These are phyloP conservation scores for Diplodia corticola DNA, from an alignment of 2,329 filamentous ascomycete genomes.

Conservation along the genomic window DNA sequence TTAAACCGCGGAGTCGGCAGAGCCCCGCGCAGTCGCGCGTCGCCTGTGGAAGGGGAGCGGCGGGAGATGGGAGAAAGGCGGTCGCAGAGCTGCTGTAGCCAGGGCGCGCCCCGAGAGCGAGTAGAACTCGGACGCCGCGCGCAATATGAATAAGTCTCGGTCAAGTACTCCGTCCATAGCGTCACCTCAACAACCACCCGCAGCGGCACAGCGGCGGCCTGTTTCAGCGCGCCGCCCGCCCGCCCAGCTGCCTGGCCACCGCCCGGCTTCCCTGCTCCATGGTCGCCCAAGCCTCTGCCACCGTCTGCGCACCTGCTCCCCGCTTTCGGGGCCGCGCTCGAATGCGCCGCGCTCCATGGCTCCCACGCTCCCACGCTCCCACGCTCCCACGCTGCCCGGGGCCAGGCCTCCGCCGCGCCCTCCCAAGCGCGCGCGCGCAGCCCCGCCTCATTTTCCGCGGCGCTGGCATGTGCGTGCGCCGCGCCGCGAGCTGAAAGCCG, in stretches of 20 bases:
- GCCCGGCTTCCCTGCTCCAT: neutral
- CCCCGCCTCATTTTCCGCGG: neutral
- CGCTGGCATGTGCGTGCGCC: too few relatives aligned
- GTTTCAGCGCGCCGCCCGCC: neutral
- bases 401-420: constrained; percentile 7
- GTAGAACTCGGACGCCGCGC: neutral
- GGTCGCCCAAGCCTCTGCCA: neutral
- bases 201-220: constrained; percentile 11
- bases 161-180: neutral
- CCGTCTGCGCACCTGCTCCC: neutral
- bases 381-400: neutral
- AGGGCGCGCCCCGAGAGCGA: constrained; percentile 11
- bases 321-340: neutral
- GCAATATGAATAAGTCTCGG: constrained; percentile 11
- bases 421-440: neutral
- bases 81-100: neutral
- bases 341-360: neutral
- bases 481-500: constrained; percentile 2
- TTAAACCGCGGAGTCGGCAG: neutral
- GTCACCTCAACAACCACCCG: constrained; percentile 2
- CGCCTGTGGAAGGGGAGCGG: neutral
- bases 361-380: neutral
- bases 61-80: constrained; percentile 3
- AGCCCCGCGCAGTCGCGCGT: constrained; percentile 10
- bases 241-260: neutral